Conservation (phyloP, 169 alveolate species). For the Theileria luwenshuni region DNA sequence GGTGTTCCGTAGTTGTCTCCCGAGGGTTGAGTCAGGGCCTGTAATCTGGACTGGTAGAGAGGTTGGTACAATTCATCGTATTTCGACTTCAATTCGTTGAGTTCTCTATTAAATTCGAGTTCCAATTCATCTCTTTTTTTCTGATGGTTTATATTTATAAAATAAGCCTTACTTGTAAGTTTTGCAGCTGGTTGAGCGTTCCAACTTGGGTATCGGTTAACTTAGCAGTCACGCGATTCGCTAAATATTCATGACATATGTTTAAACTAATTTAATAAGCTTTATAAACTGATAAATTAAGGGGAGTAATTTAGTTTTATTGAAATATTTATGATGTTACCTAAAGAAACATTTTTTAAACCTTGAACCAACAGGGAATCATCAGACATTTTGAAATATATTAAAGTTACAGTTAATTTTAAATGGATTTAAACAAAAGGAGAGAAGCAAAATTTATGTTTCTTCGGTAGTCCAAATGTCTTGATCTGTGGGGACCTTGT, state of each 20-base stretch:
- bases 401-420: slow-evolving; percentile 4
- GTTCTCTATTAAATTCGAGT: slow-evolving; percentile 73
- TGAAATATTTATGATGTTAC: slow-evolving; percentile 12
- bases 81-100: slow-evolving; percentile 74
- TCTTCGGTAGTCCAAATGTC: neutral
- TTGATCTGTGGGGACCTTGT: slow-evolving; percentile 32
- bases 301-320: neutral
- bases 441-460: neutral
- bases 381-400: slow-evolving; percentile 51
- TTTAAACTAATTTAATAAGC: slow-evolving; percentile 6
- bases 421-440: neutral
- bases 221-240: slow-evolving; percentile 64
- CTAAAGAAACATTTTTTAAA: slow-evolving; percentile 63
- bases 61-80: slow-evolving; percentile 77
- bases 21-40: slow-evolving; percentile 55
- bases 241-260: slow-evolving; percentile 21
- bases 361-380: slow-evolving; percentile 63
- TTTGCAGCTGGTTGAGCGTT: slow-evolving; percentile 70
- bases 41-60: slow-evolving; percentile 66
- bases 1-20: slow-evolving; percentile 68
- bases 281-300: neutral
- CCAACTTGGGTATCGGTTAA: slow-evolving; percentile 74
- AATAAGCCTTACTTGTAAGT: slow-evolving; percentile 42
- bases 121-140: slow-evolving; percentile 77
- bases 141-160: slow-evolving; percentile 20